A percentile compares a stretch with the other conserved stretches of the same genome.
Evolutionary conservation across 2,329 filamentous ascomycete species (phyloP).

Genomic region (Chaetoscypha palmicola): DNA sequence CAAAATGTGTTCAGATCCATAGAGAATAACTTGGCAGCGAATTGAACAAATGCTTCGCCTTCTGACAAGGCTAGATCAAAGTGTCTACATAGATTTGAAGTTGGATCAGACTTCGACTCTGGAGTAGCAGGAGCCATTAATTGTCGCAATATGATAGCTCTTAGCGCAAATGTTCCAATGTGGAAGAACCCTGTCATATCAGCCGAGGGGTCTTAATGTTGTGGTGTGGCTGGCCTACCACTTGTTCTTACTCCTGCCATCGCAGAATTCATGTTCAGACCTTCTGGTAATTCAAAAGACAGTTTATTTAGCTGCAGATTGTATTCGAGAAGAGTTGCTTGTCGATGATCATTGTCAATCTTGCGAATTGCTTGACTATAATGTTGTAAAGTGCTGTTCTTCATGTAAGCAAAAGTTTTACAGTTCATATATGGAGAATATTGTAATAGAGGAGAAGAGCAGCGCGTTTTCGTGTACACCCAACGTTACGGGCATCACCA

Average conservation of each 20-base stretch:
- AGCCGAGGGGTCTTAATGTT: background rate
- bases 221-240: background rate
- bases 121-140: constrained; percentile 41
- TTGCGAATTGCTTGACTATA: constrained; percentile 8
- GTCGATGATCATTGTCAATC: background rate
- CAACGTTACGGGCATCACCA: too few relatives aligned
- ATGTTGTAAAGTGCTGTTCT: constrained; percentile 7
- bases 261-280: background rate
- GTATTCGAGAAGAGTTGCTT: constrained; percentile 24
- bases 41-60: constrained; percentile 14
- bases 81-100: constrained; percentile 8
- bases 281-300: constrained; percentile 17
- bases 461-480: too few relatives aligned
- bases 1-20: constrained; percentile 12
- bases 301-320: constrained; percentile 9
- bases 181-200: constrained; percentile 32
- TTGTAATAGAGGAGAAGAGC: too few relatives aligned
- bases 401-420: background rate
- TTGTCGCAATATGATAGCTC: constrained; percentile 38
- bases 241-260: background rate
- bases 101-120: constrained; percentile 34
- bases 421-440: too few relatives aligned
- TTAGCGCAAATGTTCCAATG: constrained; percentile 36
- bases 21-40: constrained; percentile 4
- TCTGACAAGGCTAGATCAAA: constrained; percentile 9